These are phyloP conservation scores for Fusarium dlaminii DNA, from an alignment of 2,329 filamentous ascomycete species.

Conservation along the genomic window DNA sequence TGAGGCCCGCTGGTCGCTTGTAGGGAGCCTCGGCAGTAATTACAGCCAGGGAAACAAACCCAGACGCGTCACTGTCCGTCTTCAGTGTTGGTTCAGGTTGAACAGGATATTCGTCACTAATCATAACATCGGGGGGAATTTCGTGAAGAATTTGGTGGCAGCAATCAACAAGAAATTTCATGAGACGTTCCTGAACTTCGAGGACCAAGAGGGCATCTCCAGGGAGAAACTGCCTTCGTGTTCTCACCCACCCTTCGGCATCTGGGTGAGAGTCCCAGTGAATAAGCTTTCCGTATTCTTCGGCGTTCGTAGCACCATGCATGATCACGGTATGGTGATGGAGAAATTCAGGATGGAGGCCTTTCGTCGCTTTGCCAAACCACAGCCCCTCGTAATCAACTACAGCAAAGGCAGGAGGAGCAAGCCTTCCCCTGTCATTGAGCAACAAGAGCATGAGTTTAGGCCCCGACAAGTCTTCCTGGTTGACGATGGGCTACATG, in stretches of 20 bases:
- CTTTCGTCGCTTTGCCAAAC: slow-evolving; percentile 41
- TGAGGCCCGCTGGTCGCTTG: slow-evolving; percentile 55
- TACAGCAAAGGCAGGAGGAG: slow-evolving; percentile 57
- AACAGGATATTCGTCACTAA: slow-evolving; percentile 40
- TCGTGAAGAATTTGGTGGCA: slow-evolving; percentile 62
- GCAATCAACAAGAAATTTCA: slow-evolving; percentile 60
- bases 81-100: slow-evolving; percentile 51
- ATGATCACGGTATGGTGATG: slow-evolving; percentile 49
- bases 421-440: slow-evolving; percentile 59
- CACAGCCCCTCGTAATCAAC: slow-evolving; percentile 53
- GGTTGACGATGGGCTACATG: slow-evolving; percentile 65
- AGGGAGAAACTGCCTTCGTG: slow-evolving; percentile 50
- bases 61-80: slow-evolving; percentile 42
- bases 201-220: slow-evolving; percentile 61
- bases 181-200: slow-evolving; percentile 59
- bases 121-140: slow-evolving; percentile 47
- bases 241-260: slow-evolving; percentile 50
- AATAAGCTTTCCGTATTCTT: slow-evolving; percentile 51
- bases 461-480: slow-evolving; percentile 60
- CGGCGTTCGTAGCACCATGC: slow-evolving; percentile 36
- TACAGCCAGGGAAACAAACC: slow-evolving; percentile 50
- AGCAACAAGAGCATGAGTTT: slow-evolving; percentile 60
- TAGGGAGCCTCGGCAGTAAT: slow-evolving; percentile 64
- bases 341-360: slow-evolving; percentile 42
- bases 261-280: slow-evolving; percentile 47